Evolutionary conservation across 768 basidiomycete species (phyloP).

Genomic region (Russula olivacea): DNA sequence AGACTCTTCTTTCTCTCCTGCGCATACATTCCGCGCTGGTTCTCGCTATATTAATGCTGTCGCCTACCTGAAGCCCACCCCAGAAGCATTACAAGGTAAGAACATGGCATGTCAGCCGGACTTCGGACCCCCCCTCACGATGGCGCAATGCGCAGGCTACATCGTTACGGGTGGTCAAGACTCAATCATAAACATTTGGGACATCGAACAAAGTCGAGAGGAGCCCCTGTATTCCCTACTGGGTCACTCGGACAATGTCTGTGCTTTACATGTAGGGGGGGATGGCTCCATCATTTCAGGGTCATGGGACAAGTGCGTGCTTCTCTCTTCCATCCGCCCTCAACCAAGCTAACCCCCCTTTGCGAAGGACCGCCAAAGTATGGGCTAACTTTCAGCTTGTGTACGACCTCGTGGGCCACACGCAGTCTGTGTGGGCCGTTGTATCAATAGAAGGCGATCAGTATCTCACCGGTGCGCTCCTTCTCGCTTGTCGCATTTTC

Average conservation of each 20-base stretch:
- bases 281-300: conserved; percentile 83
- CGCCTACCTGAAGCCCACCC: conserved; percentile 55
- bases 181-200: conserved; percentile 78
- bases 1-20: conserved; percentile 47
- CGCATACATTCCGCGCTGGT: conserved; percentile 54
- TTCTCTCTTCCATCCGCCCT: neutral
- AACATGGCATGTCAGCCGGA: neutral
- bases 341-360: neutral
- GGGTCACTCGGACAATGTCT: conserved; percentile 89
- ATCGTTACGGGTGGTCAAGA: conserved; percentile 88
- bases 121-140: conserved; percentile 18
- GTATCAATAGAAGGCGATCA: conserved; percentile 69
- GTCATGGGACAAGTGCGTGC: conserved; percentile 89
- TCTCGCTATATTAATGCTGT: conserved; percentile 77
- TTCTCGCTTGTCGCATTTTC: neutral
- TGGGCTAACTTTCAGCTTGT: conserved; percentile 75
- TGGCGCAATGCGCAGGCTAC: conserved; percentile 41
- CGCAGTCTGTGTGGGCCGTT: conserved; percentile 93
- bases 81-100: conserved; percentile 66
- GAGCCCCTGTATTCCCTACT: conserved; percentile 79
- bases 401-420: conserved; percentile 76
- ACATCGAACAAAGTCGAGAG: conserved; percentile 49
- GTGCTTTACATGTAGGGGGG: conserved; percentile 66
- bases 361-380: conserved; percentile 80
- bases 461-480: conserved; percentile 67